A percentile compares a stretch with the other conserved stretches of the same genome.
phyloP scores from a whole-genome alignment of 208 protist genomes.

The Trypanosoma cruzi region DNA sequence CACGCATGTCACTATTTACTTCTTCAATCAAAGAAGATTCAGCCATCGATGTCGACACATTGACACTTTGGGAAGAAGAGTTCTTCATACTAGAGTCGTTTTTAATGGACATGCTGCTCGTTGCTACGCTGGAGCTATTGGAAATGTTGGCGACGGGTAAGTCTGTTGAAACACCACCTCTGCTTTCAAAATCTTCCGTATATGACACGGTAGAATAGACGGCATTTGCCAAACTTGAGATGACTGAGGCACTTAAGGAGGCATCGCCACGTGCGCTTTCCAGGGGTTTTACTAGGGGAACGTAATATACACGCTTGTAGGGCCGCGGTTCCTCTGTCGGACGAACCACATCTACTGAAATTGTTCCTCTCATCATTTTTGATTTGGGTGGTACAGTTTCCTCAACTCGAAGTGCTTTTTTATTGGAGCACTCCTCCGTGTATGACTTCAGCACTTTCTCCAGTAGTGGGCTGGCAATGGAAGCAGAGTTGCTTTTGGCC shows the following conservation, averaged over 20 bases:
- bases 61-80: neutral
- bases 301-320: slow-evolving; percentile 53
- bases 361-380: slow-evolving; percentile 10
- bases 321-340: slow-evolving; percentile 44
- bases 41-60: too few species aligned
- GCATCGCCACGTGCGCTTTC: neutral
- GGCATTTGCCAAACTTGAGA: neutral
- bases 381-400: neutral
- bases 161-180: slow-evolving; percentile 12
- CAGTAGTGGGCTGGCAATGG: slow-evolving; percentile 24
- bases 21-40: neutral
- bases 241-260: neutral
- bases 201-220: slow-evolving; percentile 11
- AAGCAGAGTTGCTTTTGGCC: neutral
- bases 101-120: neutral
- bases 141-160: neutral
- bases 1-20: neutral
- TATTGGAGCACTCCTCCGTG: slow-evolving; percentile 24
- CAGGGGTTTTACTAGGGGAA: slow-evolving; percentile 22
- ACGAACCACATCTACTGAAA: slow-evolving; percentile 35
- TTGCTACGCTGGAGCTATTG: slow-evolving; percentile 2
- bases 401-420: neutral
- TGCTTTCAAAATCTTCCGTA: slow-evolving; percentile 20
- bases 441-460: slow-evolving; percentile 55
- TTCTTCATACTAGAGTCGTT: neutral